Evolutionary conservation across 2,329 filamentous ascomycete species (phyloP).

Genomic region (Mycogone perniciosa): DNA sequence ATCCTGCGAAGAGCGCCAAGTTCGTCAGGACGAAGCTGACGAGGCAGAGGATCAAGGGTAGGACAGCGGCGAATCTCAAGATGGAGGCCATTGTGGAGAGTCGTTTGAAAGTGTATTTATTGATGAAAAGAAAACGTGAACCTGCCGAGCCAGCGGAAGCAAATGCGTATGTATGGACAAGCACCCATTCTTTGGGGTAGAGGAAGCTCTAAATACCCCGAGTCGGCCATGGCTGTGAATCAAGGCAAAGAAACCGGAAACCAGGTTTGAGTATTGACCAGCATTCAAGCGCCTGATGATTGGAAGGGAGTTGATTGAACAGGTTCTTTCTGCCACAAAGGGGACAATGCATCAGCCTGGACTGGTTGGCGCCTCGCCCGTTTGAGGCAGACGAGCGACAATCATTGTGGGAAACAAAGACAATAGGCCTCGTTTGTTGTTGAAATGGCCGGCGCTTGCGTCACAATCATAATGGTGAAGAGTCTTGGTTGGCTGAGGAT

Average conservation of each 20-base stretch:
- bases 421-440: neutral
- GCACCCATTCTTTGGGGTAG: neutral
- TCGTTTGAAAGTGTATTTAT: neutral
- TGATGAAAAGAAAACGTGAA: too few relatives aligned
- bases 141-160: too few relatives aligned
- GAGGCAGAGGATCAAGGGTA: conserved; percentile 33
- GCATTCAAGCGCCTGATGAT: neutral
- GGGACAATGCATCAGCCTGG: neutral
- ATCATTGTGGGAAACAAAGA: neutral
- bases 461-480: neutral
- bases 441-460: neutral
- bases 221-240: neutral
- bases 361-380: neutral
- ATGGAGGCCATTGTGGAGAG: conserved; percentile 14
- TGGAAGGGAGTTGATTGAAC: neutral
- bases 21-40: conserved; percentile 34
- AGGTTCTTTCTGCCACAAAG: neutral
- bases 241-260: neutral
- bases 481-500: neutral
- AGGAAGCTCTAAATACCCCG: neutral
- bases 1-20: conserved; percentile 35
- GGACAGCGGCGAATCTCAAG: conserved; percentile 25
- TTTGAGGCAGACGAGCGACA: neutral
- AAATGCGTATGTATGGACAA: too few relatives aligned
- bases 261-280: neutral